Conservation (phyloP, 2,329 filamentous ascomycete species). For the Aaosphaeria arxii region DNA sequence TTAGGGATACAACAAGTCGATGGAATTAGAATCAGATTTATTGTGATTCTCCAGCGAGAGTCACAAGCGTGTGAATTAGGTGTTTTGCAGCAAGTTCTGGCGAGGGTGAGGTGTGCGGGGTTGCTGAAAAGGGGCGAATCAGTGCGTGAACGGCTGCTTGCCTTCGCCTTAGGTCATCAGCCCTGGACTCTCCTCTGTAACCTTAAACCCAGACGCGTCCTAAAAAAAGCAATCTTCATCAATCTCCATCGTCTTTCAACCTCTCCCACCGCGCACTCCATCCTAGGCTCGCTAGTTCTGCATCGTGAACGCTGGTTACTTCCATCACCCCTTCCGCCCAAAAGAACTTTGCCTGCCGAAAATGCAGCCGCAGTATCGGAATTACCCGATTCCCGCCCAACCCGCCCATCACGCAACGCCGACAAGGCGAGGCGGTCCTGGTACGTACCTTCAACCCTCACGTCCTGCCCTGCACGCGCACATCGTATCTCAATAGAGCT, state of each 20-base stretch:
- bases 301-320: constrained; percentile 19
- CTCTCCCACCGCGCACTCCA: constrained; percentile 4
- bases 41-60: background rate
- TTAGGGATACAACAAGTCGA: no score
- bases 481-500: constrained; percentile 11
- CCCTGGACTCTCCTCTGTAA: constrained; percentile 13
- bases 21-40: no score
- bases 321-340: constrained; percentile 27
- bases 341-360: constrained; percentile 19
- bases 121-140: constrained; percentile 12
- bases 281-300: constrained; percentile 13
- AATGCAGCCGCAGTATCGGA: constrained; percentile 47
- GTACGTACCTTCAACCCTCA: constrained; percentile 29
- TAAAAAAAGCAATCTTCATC: constrained; percentile 9
- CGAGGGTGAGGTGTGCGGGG: constrained; percentile 16
- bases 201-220: constrained; percentile 1
- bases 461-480: background rate
- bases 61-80: background rate
- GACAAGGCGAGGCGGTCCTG: constrained; percentile 40
- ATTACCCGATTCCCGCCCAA: constrained; percentile 41
- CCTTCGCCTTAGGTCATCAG: background rate
- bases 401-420: constrained; percentile 33
- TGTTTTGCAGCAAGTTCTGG: constrained; percentile 15
- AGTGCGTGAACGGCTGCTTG: constrained; percentile 14
- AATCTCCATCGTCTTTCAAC: background rate